phyloP scores from a whole-genome alignment of 1,139 yeast genomes.

The Waltiozyma sp. region DNA sequence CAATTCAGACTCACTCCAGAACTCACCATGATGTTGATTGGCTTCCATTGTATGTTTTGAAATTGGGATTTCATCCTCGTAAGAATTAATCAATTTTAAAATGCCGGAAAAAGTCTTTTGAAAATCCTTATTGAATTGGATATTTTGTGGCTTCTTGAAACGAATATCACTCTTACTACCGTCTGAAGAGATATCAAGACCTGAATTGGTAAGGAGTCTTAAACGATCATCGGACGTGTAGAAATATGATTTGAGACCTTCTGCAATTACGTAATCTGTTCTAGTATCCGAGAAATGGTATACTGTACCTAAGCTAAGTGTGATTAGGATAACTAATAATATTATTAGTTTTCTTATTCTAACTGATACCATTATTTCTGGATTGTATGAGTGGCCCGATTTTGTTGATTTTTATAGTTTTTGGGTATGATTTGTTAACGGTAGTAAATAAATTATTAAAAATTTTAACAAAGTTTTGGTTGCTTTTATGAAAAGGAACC shows the following conservation, averaged over 20 bases:
- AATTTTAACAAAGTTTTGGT: too few species aligned
- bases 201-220: conserved; percentile 8
- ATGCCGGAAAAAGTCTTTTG: conserved; percentile 12
- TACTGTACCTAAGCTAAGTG: not conserved
- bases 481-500: too few species aligned
- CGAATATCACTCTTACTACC: conserved; percentile 1
- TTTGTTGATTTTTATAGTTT: too few species aligned
- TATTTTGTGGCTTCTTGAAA: conserved; percentile 3
- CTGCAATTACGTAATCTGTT: not conserved
- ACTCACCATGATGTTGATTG: conserved; percentile 7
- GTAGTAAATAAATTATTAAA: too few species aligned
- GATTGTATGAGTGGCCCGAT: too few species aligned
- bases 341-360: not conserved
- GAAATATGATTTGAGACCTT: not conserved
- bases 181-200: conserved; percentile 6
- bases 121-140: conserved; percentile 3
- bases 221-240: conserved; percentile 1
- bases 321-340: not conserved
- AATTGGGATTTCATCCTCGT: conserved; percentile 7
- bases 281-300: not conserved
- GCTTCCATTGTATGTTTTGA: conserved; percentile 2
- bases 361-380: not conserved
- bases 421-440: too few species aligned
- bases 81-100: conserved; percentile 7
- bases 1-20: conserved; percentile 9